Base-by-base conservation (phyloP, 768 basidiomycete genomes). In the Infundibulicybe gibba region DNA sequence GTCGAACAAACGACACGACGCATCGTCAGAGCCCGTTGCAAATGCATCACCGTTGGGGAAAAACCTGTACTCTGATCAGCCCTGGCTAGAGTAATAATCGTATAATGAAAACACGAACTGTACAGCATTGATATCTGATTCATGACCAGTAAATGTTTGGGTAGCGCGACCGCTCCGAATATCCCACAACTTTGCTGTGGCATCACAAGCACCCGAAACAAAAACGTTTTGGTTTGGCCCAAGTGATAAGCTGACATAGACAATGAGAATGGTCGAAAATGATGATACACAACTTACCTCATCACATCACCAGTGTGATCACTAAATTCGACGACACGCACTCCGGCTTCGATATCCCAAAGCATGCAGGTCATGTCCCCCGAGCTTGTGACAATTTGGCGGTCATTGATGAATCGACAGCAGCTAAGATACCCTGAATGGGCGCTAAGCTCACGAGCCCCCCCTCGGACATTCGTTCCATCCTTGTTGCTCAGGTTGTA, bases 341-440 rank as follows among this genome's bases (percentile, higher is more conserved):
- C 93, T 54, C 95, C 97, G 19, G 93, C 92, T 68, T 99, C 95
- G 50, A 99, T 92, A 68, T 99, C 95, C 95, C 97, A 99, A 21
- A 98, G 79, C 94, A 99, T 98, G 67, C 95, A 99, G 30, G 95
- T 97, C 95, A 99, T 99, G 65, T 99, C 95, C 45, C 95, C 95
- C 31, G 94, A 97, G 58, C 83, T 87, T 32, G 95, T 99, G 52
- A 99, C 88, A 59, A 99, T 99, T 76, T 99, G 95, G 44, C 95
- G 81, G 70, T 99, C 95, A 60, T 93, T 98, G 74, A 99, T 85
- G 74, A 99, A 99, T 37, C 95, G 83, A 72, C 95, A 99, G 75
- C 95, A 99, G 59, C 85, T 89, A 56, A 99, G 87, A 65, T 99
- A 99, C 21, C 95, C 95, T 13, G 94, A 94, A 68, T 99, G 95